Evolutionary conservation across 225 moss, liverwort and hornwort species (phyloP), one percentile per base, ranked within the genome.

Genomic region (Polytrichum commune): DNA sequence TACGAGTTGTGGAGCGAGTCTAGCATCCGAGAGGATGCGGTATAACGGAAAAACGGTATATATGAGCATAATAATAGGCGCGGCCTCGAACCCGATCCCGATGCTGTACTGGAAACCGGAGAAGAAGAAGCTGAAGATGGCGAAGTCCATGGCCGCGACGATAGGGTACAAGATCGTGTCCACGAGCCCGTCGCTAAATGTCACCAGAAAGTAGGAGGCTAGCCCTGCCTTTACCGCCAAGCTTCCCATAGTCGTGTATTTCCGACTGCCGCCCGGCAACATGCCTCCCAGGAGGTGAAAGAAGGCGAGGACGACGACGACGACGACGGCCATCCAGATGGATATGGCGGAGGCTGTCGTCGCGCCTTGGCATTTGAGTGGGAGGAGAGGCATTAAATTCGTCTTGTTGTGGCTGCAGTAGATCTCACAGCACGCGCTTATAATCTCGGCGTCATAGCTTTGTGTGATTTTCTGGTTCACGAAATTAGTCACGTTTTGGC

Each of bases 31-130:
- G 22, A 63, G 63, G 27, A 22, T 63, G 0, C 16, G 20, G 23
- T 26, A 63, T 1, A 63, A 3, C 16, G 63, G 63, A 6, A 63
- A 25, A 4, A 26, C 63, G 5, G 63, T 63, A 10, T 24, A 22
- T 63, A 8, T 24, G 27, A 63, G 20, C 9, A 63, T 9, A 25
- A 63, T 27, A 7, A 25, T 8, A n/a, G 63, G 6, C 7, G 27
- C 27, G 27, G 63, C 23, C 63, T 63, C 63, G 16, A 23, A 63
- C 22, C 22, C 63, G 23, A 27, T 1, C 23, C 63, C 63, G 16
- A 63, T 63, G 27, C 63, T 63, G 13, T 63, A 63, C 63, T 63
- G 63, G 27, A 63, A 63, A 5, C 63, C 63, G 24, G 63, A 63
- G 63, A 63, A 63, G 63, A 63, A 63, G 27, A 0, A 63, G 27